Evolutionary conservation across 2,329 filamentous ascomycete genomes (phyloP).

Genomic region (Fusarium pseudograminearum): DNA sequence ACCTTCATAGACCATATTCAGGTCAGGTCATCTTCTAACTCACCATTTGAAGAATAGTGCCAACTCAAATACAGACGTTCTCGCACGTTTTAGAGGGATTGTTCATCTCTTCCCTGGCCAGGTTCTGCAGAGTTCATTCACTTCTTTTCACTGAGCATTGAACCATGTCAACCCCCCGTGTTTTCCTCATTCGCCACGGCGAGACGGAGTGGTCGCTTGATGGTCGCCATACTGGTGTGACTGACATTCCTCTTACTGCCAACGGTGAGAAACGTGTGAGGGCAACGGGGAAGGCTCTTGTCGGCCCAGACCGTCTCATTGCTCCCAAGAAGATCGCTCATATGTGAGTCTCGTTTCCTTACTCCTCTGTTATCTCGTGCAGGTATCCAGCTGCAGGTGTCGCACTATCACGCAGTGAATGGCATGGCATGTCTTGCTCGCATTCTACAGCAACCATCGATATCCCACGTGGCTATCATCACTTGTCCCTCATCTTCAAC

Average conservation of each 20-base stretch:
- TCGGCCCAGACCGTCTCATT: slow-evolving; percentile 86
- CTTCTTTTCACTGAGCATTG: neutral
- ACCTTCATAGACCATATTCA: slow-evolving; percentile 12
- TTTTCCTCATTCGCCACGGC: slow-evolving; percentile 89
- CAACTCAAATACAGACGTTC: slow-evolving; percentile 1
- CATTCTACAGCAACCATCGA: neutral
- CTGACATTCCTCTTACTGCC: slow-evolving; percentile 86
- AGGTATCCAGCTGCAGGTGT: neutral
- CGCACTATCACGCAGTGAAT: neutral
- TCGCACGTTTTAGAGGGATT: neutral
- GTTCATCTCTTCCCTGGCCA: neutral
- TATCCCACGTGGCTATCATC: neutral
- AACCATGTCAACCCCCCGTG: slow-evolving; percentile 68
- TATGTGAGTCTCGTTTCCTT: slow-evolving; percentile 69
- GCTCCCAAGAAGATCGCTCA: slow-evolving; percentile 84
- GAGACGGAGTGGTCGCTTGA: slow-evolving; percentile 96
- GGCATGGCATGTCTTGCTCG: neutral
- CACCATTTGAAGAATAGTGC: neutral
- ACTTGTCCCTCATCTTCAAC: neutral
- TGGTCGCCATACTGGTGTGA: slow-evolving; percentile 84
- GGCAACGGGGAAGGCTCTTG: slow-evolving; percentile 84
- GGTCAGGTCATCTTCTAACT: slow-evolving; percentile 31
- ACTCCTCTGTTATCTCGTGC: neutral
- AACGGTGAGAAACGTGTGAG: slow-evolving; percentile 82
- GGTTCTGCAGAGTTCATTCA: neutral